Base-by-base conservation (phyloP, 1,284 basidiomycete species). In the Ceraceosorus guamensis region DNA sequence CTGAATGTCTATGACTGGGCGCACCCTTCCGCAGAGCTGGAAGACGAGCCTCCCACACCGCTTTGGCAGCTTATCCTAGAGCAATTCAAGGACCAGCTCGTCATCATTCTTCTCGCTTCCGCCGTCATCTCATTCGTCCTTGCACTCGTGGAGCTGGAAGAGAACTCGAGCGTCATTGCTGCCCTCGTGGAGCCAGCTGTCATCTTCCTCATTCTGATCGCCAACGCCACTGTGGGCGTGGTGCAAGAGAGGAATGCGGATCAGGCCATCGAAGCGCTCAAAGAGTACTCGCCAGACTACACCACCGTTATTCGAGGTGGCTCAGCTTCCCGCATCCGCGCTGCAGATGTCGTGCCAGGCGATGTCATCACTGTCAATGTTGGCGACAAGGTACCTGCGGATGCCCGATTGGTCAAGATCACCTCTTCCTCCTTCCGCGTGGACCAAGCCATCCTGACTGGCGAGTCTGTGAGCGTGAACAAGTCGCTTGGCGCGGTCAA, bases 31-130 rank as follows among this genome's bases (percentile, higher is more conserved):
- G 24, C 24, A 24, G 24, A 24, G 24, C 24, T 24, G 24, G 24
- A 24, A 24, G 24, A 24, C 24, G 87, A 92, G 13, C 85, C 88
- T 0, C 80, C 89, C 0, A 95, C 91, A 3, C 90, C 93, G 4
- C 77, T 98, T 46, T 91, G 89, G 88, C 83, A 89, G 71, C 84
- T 97, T 60, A 88, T 98, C 60, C 82, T 98, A 18, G 91, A 93
- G 67, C 93, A 98, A 79, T 98, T 98, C 82, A 87, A 76, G 55
- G 73, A 76, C 57, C 71, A 75, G 59, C 66, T 76, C 46, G 73
- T 76, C 31, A 61, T 75, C 46, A 75, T 76, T 53, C 63, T 76
- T 10, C 68, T 76, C 47, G 69, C 55, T 3, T 75, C 72, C 5
- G 73, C 73, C 18, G 57, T 75, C 56, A 67, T 76, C 46, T 75